phyloP scores from a whole-genome alignment of 306 rosid species.

The Aeschynomene evenia region DNA sequence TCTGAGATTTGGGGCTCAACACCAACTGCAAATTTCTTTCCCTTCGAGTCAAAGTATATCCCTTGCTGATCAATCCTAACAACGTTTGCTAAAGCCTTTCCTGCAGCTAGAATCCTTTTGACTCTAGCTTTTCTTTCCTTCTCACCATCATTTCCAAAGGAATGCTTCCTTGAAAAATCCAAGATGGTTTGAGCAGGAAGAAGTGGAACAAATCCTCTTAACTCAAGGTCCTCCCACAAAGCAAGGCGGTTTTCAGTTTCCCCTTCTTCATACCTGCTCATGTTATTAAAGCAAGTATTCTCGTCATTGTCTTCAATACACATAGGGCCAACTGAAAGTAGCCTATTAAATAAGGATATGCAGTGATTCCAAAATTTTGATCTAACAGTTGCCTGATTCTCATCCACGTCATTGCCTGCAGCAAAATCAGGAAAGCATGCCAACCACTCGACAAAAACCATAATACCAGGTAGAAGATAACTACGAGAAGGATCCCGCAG shows the following conservation, averaged over 20 bases:
- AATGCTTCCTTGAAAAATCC: slow-evolving; percentile 84
- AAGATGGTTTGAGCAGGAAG: slow-evolving; percentile 87
- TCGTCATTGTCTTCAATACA: slow-evolving; percentile 68
- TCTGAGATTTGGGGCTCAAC: slow-evolving; percentile 47
- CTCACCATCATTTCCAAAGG: slow-evolving; percentile 68
- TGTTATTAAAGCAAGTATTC: slow-evolving; percentile 78
- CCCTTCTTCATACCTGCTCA: slow-evolving; percentile 87
- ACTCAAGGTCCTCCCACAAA: slow-evolving; percentile 91
- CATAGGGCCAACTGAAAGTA: slow-evolving; percentile 53
- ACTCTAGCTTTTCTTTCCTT: slow-evolving; percentile 72
- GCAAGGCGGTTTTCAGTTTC: slow-evolving; percentile 89
- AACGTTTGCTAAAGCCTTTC: slow-evolving; percentile 71
- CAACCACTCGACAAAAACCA: slow-evolving; percentile 93
- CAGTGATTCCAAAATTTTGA: slow-evolving; percentile 78
- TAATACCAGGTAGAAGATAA: slow-evolving; percentile 80
- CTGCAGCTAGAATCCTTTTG: slow-evolving; percentile 84
- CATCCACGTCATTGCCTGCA: slow-evolving; percentile 63
- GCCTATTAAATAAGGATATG: slow-evolving; percentile 70
- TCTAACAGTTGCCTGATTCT: slow-evolving; percentile 59
- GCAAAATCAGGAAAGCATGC: slow-evolving; percentile 76
- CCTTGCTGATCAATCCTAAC: slow-evolving; percentile 65
- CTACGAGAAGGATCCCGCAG: slow-evolving; percentile 69
- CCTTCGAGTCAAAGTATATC: slow-evolving; percentile 60
- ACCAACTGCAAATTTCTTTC: slow-evolving; percentile 67
- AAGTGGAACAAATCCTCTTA: slow-evolving; percentile 90